Percentiles rank a stretch among this genome's conserved stretches.
Evolutionary conservation across 441 rosid genomes (phyloP).

Genomic region (Biscutella auriculata): DNA sequence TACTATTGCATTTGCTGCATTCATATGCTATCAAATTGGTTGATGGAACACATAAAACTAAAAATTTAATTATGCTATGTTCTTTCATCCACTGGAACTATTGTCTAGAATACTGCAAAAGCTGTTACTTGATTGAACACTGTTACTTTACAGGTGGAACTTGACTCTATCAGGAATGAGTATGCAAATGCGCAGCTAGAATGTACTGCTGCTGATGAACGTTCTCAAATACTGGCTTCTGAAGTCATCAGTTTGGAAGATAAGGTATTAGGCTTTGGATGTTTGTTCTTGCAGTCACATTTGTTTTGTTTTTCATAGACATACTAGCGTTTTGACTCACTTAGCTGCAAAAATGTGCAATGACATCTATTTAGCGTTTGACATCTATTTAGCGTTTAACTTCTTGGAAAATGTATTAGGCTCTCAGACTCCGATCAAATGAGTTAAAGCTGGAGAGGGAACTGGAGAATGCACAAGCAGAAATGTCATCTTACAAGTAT

Average conservation of each 20-base stretch:
- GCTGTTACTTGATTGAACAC: background rate
- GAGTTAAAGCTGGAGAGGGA: slow-evolving; percentile 94
- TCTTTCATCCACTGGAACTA: background rate
- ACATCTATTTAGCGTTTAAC: background rate
- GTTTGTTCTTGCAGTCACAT: background rate
- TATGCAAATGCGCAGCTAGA: slow-evolving; percentile 68
- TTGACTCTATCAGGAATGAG: slow-evolving; percentile 64
- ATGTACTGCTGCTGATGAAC: slow-evolving; percentile 87
- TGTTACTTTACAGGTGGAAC: slow-evolving; percentile 53
- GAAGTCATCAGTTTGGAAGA: slow-evolving; percentile 98
- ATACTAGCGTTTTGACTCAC: too few species aligned
- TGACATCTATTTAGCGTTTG: slow-evolving; percentile 5
- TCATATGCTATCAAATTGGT: background rate
- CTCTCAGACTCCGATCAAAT: slow-evolving; percentile 82
- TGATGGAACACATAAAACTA: background rate
- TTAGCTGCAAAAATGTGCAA: slow-evolving; percentile 4
- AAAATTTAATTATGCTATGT: background rate
- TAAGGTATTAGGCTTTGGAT: slow-evolving; percentile 46
- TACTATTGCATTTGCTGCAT: background rate
- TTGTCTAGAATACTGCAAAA: slow-evolving; percentile 3
- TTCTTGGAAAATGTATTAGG: slow-evolving; percentile 34
- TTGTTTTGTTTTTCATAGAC: too few species aligned
- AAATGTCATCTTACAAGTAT: slow-evolving; percentile 66
- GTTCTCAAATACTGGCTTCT: slow-evolving; percentile 82
- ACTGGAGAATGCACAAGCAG: slow-evolving; percentile 63